Percentiles rank a stretch among this genome's conserved stretches.
These are phyloP conservation scores for Rosa rugosa DNA, from an alignment of 306 rosid genomes.

Conservation along the genomic window DNA sequence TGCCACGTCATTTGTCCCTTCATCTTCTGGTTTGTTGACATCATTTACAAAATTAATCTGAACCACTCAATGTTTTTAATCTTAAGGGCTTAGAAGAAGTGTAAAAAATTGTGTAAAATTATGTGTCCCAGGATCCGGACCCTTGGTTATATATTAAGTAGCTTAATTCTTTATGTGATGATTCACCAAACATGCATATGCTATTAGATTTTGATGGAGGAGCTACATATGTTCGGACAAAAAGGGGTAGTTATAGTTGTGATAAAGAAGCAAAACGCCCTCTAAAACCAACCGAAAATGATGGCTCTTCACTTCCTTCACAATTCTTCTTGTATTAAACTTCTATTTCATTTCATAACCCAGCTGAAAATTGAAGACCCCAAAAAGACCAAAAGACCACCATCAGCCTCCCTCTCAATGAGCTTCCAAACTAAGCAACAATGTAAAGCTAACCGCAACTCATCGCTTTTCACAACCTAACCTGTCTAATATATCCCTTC, in stretches of 20 bases:
- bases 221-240: constrained; percentile 39
- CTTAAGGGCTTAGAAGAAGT: too few relatives aligned
- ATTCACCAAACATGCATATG: constrained; percentile 63
- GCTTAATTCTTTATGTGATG: background rate
- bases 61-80: too few relatives aligned
- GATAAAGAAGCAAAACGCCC: constrained; percentile 70
- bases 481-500: background rate
- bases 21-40: too few relatives aligned
- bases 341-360: constrained; percentile 15
- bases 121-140: too few relatives aligned
- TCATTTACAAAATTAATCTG: too few relatives aligned
- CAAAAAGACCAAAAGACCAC: constrained; percentile 9
- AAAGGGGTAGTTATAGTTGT: constrained; percentile 68
- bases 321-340: constrained; percentile 45
- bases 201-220: constrained; percentile 67
- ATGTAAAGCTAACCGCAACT: constrained; percentile 51
- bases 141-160: background rate
- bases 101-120: too few relatives aligned
- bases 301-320: constrained; percentile 35
- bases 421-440: constrained; percentile 56
- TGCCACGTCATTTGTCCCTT: too few relatives aligned
- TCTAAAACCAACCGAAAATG: constrained; percentile 12
- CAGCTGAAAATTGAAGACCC: constrained; percentile 21
- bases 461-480: constrained; percentile 25
- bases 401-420: constrained; percentile 1